Base-by-base conservation (phyloP, 202 grass and related monocot genomes). In the Hordeum pubiflorum region DNA sequence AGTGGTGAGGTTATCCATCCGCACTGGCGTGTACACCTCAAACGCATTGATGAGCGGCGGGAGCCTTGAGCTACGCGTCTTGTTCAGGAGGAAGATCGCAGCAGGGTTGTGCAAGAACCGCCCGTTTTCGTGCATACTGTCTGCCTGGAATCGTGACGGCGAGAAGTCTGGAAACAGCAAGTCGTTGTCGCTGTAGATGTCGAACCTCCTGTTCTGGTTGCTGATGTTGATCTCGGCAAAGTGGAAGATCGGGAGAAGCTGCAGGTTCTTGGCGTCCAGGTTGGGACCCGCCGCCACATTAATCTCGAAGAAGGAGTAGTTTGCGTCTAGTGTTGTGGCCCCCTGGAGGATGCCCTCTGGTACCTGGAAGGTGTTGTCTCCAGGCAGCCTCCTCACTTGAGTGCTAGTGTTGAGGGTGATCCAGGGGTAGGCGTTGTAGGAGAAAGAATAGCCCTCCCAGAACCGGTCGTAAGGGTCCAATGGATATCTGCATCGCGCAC, bases 191-290 rank as follows among this genome's bases (percentile, higher is more conserved):
- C 9, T 23, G 26, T 24, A 48, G 67, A 81, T 81, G 9, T 81
- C 8, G 0, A 81, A 81, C 4, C 0, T 10, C 11, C 79, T 40
- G 7, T 60, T 33, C 7, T 2, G 10, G 52, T 3, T 32, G 54
- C 0, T 22, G 1, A 0, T 8, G 17, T 33, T 6, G 10, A 81
- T 29, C 18, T 81, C 66, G 3, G 79, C 18, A 7, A 81, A 81
- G 79, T 81, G 79, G 39, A 72, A 72, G 38, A 81, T 61, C 0
- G 55, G 79, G 1, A 81, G 67, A 21, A 61, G 38, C 38, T 81
- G 18, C 7, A 72, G 37, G 17, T 0, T 72, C 4, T 2, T 72
- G 17, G 21, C 6, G 6, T 33, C 36, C 0, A 23, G 3, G 39
- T 48, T 24, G 24, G 1, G 4, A 0, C 0, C 0, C 11, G 4